Evolutionary conservation across 331 rosid genomes (phyloP).

Genomic region (Prunus yedoensis): DNA sequence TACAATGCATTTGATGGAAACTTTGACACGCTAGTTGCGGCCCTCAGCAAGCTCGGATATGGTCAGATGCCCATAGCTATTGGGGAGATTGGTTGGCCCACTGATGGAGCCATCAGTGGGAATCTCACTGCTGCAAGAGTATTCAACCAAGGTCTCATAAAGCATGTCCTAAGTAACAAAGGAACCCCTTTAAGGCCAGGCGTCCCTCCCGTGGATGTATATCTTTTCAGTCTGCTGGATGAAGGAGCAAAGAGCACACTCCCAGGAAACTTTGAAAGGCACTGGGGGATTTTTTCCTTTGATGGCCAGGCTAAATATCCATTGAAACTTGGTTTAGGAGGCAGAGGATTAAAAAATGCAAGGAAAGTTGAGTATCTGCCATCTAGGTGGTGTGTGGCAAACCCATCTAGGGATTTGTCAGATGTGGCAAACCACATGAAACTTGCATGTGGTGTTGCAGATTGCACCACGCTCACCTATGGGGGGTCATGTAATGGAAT

Average conservation of each 20-base stretch:
- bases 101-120: conserved; percentile 82
- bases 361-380: conserved; percentile 79
- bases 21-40: conserved; percentile 82
- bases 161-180: conserved; percentile 57
- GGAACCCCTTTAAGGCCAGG: conserved; percentile 89
- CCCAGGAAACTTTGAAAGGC: conserved; percentile 95
- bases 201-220: conserved; percentile 71
- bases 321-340: conserved; percentile 75
- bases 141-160: conserved; percentile 89
- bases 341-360: conserved; percentile 62
- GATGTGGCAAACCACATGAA: conserved; percentile 64
- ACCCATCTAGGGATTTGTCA: conserved; percentile 58
- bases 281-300: conserved; percentile 96
- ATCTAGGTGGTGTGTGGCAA: conserved; percentile 91
- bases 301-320: conserved; percentile 91
- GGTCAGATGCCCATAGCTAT: conserved; percentile 85
- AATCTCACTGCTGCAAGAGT: conserved; percentile 80
- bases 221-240: conserved; percentile 71
- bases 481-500: conserved; percentile 93
- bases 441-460: conserved; percentile 84
- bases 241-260: conserved; percentile 85
- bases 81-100: conserved; percentile 97
- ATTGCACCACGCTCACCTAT: conserved; percentile 82
- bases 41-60: conserved; percentile 80
- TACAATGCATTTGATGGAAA: conserved; percentile 96